Percentiles rank a stretch among this genome's conserved stretches.
Conservation (phyloP, 805 yeast genomes). For the Zygosaccharomyces bisporus region DNA sequence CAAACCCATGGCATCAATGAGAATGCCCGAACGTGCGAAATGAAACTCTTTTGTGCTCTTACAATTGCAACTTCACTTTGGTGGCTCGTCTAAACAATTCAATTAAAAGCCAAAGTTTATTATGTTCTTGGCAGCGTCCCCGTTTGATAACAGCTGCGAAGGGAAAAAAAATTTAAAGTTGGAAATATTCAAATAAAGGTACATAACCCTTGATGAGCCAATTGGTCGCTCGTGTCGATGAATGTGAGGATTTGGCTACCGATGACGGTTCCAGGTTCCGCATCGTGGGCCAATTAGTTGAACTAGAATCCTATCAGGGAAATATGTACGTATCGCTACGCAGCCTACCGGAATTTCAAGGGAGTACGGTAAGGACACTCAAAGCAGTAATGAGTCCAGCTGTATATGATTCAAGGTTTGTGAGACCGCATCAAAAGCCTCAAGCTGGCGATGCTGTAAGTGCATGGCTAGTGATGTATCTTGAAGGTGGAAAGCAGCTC, state of each 20-base stretch:
- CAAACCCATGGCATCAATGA: too few relatives aligned
- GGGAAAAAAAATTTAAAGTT: neutral
- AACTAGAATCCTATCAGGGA: slow-evolving; percentile 11
- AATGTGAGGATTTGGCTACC: slow-evolving; percentile 3
- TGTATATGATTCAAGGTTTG: slow-evolving; percentile 10
- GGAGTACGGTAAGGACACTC: slow-evolving; percentile 2
- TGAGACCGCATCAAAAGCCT: slow-evolving; percentile 2
- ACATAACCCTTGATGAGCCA: slow-evolving; percentile 13
- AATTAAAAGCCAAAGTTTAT: neutral
- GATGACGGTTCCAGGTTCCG: slow-evolving; percentile 7
- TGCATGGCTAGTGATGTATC: slow-evolving; percentile 13
- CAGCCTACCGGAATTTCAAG: slow-evolving; percentile 13
- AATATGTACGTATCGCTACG: slow-evolving; percentile 7
- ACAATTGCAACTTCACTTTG: slow-evolving; percentile 6
- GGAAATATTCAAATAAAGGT: neutral
- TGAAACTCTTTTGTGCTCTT: neutral
- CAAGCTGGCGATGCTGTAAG: slow-evolving; percentile 21
- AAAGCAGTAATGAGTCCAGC: slow-evolving; percentile 11
- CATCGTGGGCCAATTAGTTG: slow-evolving; percentile 18
- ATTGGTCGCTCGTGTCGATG: slow-evolving; percentile 12
- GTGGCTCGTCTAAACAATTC: slow-evolving; percentile 1
- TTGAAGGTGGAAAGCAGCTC: neutral
- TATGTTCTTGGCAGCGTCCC: slow-evolving; percentile 5
- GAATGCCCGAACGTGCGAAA: too few relatives aligned
- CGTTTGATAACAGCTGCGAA: neutral